Conservation (phyloP, 768 basidiomycete species). For the Lyophyllum semitale region DNA sequence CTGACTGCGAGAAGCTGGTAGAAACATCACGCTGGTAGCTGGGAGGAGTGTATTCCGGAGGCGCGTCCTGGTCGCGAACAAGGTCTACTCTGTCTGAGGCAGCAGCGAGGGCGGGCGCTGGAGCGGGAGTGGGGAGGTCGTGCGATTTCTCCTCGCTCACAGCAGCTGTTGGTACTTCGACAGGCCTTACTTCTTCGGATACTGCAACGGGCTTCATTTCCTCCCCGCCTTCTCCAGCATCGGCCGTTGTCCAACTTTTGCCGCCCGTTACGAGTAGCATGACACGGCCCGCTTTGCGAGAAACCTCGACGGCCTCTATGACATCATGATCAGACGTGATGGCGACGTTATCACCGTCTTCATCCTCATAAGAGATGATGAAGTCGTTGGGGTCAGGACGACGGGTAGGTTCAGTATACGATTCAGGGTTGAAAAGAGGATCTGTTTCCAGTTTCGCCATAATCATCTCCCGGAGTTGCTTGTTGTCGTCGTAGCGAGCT, state of each 20-base stretch:
- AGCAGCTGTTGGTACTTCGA: too few relatives aligned
- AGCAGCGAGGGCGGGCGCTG: not conserved
- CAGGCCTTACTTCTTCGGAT: too few relatives aligned
- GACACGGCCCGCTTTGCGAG: conserved; percentile 2
- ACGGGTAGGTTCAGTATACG: not conserved
- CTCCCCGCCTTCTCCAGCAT: not conserved
- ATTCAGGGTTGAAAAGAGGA: not conserved
- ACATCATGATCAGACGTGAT: conserved; percentile 2
- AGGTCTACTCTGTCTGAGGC: not conserved
- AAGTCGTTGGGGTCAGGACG: conserved; percentile 4
- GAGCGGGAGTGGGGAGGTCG: too few relatives aligned
- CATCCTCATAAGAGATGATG: not conserved
- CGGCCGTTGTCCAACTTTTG: not conserved
- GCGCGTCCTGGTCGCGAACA: not conserved
- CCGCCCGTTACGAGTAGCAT: not conserved
- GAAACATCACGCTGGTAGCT: not conserved
- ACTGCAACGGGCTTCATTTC: not conserved
- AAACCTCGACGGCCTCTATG: not conserved
- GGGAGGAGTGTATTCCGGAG: conserved; percentile 6
- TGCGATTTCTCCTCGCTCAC: too few relatives aligned
- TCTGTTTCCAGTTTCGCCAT: conserved; percentile 2
- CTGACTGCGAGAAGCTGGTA: not conserved
- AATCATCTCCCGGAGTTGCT: not conserved
- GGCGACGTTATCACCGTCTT: conserved; percentile 4
- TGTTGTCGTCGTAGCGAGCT: conserved; percentile 4